Conservation (phyloP, 163 green algal genomes). For the Prototheca stagnorum region DNA sequence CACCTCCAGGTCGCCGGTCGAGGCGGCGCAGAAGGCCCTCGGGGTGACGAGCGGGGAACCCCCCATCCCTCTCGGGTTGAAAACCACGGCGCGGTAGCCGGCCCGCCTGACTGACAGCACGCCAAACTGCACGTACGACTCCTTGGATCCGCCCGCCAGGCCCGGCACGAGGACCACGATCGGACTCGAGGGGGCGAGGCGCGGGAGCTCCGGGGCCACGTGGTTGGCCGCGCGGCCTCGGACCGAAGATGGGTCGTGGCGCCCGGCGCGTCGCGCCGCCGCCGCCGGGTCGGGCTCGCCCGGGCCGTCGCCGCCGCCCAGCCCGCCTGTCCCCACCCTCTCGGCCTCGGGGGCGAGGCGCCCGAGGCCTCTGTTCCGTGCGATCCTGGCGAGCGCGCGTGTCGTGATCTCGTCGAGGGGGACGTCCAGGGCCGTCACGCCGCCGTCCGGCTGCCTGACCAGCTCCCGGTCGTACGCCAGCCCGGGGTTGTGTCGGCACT, state of each 20-base stretch:
- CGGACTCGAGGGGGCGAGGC: constrained; percentile 47
- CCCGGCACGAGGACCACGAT: constrained; percentile 80
- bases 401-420: no score
- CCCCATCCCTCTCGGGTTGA: constrained; percentile 79
- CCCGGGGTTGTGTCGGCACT: constrained; percentile 25
- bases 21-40: constrained; percentile 79
- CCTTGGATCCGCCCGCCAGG: constrained; percentile 74
- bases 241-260: no score
- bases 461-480: constrained; percentile 45
- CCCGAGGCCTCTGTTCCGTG: no score
- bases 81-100: constrained; percentile 72
- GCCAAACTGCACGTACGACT: constrained; percentile 72
- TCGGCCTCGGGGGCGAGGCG: no score
- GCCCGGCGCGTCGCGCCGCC: no score
- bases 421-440: constrained; percentile 52
- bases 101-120: constrained; percentile 21
- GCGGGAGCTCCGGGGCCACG: background rate
- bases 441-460: constrained; percentile 50
- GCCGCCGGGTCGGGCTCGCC: no score
- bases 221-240: no score
- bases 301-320: no score
- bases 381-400: no score
- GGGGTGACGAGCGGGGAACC: constrained; percentile 59
- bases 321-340: no score
- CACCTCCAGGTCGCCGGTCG: constrained; percentile 15